Base-by-base conservation (phyloP, 192 early-diverging fungal genomes). In the Dissophora ornata region DNA sequence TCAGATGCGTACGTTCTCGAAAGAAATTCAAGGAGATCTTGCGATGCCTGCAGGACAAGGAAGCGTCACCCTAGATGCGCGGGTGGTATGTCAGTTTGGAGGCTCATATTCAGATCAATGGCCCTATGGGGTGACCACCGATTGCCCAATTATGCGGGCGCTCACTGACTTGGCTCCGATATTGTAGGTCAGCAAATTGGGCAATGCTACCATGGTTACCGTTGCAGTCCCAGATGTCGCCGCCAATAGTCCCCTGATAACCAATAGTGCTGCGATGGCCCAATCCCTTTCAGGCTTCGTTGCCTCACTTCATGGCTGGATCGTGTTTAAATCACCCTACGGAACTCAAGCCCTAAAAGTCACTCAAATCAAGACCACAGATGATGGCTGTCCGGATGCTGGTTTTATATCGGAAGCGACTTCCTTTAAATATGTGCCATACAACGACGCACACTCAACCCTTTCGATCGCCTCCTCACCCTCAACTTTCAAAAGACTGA, bases 231-330 rank as follows among this genome's bases (percentile, higher is more conserved):
- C 4, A 15, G 18, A 57, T 3, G 18, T 1, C 26, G 51, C 42
- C 21, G n/a, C 13, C 30, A 13, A n/a, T 44, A 15, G 15, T 25
- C 41, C 16, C 28, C 13, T 47, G 6, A 38, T 1, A 2, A 26
- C 41, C 0, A 53, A 47, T 8, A 40, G 58, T 29, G 62, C 58
- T 24, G 57, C 57, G 8, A 77, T 77, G 13, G 51, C 73, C 0
- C 73, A 67, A 22, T 50, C 64, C 19, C 59, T 77, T 6, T 48
- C 73, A 2, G 73, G 73, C 55, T 49, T 29, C 13, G 26, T 77
- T 12, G 52, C 52, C 3, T 67, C 64, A 9, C 46, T 62, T 21
- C 16, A 62, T 55, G 59, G 64, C 45, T 67, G 58, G 57, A 41
- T 77, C 50, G 55, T 24, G 0, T 67, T 51, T 46, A 61, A 57